Evolutionary conservation across 306 rosid genomes (phyloP).

Genomic region (Crataegus laevigata): DNA sequence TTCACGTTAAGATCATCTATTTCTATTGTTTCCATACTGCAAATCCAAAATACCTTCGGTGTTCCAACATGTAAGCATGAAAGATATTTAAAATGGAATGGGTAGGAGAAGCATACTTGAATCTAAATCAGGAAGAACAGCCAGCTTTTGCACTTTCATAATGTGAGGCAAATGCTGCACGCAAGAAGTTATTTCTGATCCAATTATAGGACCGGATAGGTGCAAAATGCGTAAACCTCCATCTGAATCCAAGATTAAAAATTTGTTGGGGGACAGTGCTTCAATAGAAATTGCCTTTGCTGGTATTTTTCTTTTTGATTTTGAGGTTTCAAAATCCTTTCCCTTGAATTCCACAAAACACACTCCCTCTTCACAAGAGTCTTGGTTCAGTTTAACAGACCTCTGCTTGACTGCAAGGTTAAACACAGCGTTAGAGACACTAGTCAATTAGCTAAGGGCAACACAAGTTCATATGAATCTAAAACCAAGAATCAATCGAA

Average conservation of each 20-base stretch:
- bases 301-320: constrained; percentile 28
- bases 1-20: not conserved
- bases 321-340: constrained; percentile 33
- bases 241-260: constrained; percentile 62
- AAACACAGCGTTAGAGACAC: constrained; percentile 27
- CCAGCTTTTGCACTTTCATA: constrained; percentile 57
- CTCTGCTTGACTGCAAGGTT: constrained; percentile 55
- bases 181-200: constrained; percentile 41
- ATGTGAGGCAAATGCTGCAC: constrained; percentile 48
- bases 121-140: constrained; percentile 59
- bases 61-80: constrained; percentile 10
- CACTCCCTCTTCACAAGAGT: constrained; percentile 42
- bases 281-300: constrained; percentile 66
- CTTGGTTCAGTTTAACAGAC: constrained; percentile 41
- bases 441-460: not conserved
- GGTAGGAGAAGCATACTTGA: constrained; percentile 39
- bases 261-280: constrained; percentile 55
- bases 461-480: not conserved
- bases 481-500: constrained; percentile 15
- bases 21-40: not conserved
- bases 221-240: constrained; percentile 67
- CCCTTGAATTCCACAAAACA: constrained; percentile 58
- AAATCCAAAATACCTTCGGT: not conserved
- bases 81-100: not conserved
- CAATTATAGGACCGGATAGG: constrained; percentile 43